Conservation (phyloP, 768 basidiomycete species). For the Pisolithus orientalis region DNA sequence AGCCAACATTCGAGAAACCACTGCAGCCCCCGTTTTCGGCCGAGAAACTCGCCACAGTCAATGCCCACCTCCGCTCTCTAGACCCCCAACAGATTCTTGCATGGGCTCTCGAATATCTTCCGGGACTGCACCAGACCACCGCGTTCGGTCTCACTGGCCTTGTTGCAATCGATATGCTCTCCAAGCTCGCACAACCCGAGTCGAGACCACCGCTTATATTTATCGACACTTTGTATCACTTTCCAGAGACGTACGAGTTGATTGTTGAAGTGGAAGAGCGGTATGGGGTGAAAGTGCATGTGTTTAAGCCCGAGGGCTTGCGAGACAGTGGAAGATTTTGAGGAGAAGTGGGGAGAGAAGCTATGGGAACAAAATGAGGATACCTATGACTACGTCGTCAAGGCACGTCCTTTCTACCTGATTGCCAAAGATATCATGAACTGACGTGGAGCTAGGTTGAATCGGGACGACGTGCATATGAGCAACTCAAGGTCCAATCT, state of each 20-base stretch:
- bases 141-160: constrained; percentile 96
- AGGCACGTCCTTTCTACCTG: constrained; percentile 42
- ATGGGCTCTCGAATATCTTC: constrained; percentile 81
- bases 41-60: constrained; percentile 61
- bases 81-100: constrained; percentile 77
- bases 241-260: constrained; percentile 86
- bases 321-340: constrained; percentile 65
- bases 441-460: constrained; percentile 60
- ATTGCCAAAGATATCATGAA: not conserved
- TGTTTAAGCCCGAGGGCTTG: constrained; percentile 78
- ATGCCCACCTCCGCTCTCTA: constrained; percentile 63
- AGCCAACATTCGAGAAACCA: constrained; percentile 32
- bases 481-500: constrained; percentile 66
- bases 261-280: constrained; percentile 72
- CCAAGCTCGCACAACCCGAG: constrained; percentile 54
- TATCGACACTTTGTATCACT: constrained; percentile 95
- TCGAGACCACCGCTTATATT: constrained; percentile 82
- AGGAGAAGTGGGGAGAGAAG: constrained; percentile 67
- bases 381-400: constrained; percentile 86
- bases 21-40: constrained; percentile 52
- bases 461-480: constrained; percentile 85
- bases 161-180: constrained; percentile 91
- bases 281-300: constrained; percentile 68
- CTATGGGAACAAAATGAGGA: constrained; percentile 88
- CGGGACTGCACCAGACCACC: constrained; percentile 86